Evolutionary conservation across 208 protist genomes (phyloP).

Genomic region (Acanthamoeba divionensis): DNA sequence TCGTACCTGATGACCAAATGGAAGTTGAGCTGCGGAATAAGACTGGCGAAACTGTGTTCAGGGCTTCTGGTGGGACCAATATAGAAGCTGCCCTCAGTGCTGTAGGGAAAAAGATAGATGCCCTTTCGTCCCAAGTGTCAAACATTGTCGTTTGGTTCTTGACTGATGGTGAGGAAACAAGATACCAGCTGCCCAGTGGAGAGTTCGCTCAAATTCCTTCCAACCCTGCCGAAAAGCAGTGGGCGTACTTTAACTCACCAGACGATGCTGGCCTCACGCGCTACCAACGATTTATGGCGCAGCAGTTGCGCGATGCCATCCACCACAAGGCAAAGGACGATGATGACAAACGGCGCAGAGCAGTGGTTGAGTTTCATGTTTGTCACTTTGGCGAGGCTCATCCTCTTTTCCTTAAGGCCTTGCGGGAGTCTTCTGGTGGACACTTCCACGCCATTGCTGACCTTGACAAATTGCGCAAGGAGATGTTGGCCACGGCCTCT

Average conservation of each 20-base stretch:
- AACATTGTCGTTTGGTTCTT: constrained; percentile 56
- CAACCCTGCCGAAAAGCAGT: background rate
- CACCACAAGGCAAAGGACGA: background rate
- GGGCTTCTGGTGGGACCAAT: constrained; percentile 23
- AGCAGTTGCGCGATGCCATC: background rate
- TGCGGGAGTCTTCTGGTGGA: background rate
- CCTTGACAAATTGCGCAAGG: background rate
- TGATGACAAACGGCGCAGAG: background rate
- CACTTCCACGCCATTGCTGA: constrained; percentile 24
- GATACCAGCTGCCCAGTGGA: background rate
- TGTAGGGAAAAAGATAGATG: background rate
- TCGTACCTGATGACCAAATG: background rate
- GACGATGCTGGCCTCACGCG: background rate
- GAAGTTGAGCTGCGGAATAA: background rate
- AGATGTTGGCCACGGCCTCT: background rate
- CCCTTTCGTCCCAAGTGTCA: background rate
- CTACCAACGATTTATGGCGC: background rate
- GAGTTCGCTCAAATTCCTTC: background rate
- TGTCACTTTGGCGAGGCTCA: constrained; percentile 50
- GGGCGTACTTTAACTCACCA: background rate
- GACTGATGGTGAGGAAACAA: constrained; percentile 53
- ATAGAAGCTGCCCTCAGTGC: constrained; percentile 19
- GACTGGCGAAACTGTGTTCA: background rate
- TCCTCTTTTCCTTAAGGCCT: background rate
- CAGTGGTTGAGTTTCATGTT: constrained; percentile 30